These are phyloP conservation scores for Aquilaria agallochum DNA, from an alignment of 441 rosid species.

Conservation along the genomic window DNA sequence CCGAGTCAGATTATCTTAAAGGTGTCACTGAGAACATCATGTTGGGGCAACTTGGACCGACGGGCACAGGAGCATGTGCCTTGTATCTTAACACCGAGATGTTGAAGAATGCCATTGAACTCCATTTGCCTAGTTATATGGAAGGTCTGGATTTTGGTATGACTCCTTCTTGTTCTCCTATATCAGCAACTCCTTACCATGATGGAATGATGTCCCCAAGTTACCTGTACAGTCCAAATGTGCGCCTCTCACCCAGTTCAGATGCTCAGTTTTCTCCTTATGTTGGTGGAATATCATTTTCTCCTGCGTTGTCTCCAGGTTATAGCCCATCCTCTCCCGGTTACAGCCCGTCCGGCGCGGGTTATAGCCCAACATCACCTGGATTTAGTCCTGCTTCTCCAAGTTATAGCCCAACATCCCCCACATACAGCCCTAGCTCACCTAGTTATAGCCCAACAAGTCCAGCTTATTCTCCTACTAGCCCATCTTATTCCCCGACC, in stretches of 20 bases:
- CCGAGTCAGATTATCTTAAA: constrained; percentile 76
- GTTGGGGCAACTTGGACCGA: constrained; percentile 97
- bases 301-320: constrained; percentile 84
- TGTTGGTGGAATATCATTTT: constrained; percentile 84
- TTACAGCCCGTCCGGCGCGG: constrained; percentile 72
- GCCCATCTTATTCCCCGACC: constrained; percentile 64
- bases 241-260: constrained; percentile 74
- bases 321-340: constrained; percentile 75
- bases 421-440: constrained; percentile 67
- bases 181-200: constrained; percentile 85
- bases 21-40: constrained; percentile 99
- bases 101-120: constrained; percentile 98
- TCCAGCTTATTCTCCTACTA: constrained; percentile 50
- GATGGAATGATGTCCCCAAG: constrained; percentile 97
- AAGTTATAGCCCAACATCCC: constrained; percentile 64
- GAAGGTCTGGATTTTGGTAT: constrained; percentile 82
- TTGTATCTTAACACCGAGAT: constrained; percentile 93
- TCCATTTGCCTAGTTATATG: constrained; percentile 97
- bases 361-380: constrained; percentile 83
- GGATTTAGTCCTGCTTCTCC: constrained; percentile 78
- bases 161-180: constrained; percentile 83
- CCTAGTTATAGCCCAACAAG: constrained; percentile 82
- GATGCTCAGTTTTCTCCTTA: constrained; percentile 91
- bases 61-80: constrained; percentile 88
- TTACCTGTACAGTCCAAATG: constrained; percentile 76